Evolutionary conservation across 441 rosid genomes (phyloP).

Genomic region (Corymbia citriodora): DNA sequence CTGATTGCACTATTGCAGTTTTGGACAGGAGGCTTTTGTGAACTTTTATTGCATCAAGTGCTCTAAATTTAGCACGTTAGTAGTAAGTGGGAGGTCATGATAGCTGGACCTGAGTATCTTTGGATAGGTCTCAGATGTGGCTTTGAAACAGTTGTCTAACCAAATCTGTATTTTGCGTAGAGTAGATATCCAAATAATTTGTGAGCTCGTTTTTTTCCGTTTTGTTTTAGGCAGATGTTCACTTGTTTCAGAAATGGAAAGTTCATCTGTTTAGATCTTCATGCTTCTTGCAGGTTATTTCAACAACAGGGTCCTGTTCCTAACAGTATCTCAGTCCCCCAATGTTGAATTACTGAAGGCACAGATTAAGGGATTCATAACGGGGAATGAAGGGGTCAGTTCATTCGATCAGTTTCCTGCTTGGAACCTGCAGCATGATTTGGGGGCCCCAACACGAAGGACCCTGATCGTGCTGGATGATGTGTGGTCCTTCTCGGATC

Average conservation of each 20-base stretch:
- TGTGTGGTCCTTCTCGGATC: conserved; percentile 60
- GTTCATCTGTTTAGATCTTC: not conserved
- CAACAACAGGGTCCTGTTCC: conserved; percentile 42
- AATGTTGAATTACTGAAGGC: conserved; percentile 39
- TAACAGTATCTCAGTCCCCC: conserved; percentile 85
- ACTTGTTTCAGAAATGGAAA: not conserved
- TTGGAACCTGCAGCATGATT: conserved; percentile 27
- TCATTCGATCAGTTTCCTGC: conserved; percentile 12
- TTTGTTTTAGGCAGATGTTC: not conserved
- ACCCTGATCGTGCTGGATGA: conserved; percentile 69
- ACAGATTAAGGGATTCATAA: conserved; percentile 33
- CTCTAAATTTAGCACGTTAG: not conserved
- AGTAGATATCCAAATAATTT: not conserved
- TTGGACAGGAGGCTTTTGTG: not conserved
- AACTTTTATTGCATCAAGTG: not conserved
- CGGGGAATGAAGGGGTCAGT: conserved; percentile 24
- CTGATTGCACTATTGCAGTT: not conserved
- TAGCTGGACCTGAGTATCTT: not conserved
- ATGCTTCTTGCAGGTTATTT: conserved; percentile 37
- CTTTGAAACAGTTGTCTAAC: not conserved
- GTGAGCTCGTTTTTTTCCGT: not conserved
- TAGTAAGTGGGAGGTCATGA: not conserved
- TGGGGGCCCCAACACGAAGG: conserved; percentile 4
- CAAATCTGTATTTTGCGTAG: not conserved
- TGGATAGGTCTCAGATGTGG: not conserved